phyloP scores from a whole-genome alignment of 805 yeast genomes.

The Spathaspora hagerdaliae region DNA sequence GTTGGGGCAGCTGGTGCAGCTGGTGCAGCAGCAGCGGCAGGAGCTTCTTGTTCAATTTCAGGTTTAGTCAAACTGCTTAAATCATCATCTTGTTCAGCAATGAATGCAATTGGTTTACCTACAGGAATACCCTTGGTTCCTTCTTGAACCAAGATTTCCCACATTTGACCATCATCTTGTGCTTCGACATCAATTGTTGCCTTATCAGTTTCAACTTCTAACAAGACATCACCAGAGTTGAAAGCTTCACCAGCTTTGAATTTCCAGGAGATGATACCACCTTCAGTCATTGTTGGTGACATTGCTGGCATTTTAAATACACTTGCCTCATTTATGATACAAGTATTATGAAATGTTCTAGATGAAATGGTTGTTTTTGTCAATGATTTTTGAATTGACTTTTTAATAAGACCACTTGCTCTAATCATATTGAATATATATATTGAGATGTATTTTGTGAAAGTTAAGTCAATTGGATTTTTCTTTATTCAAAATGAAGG shows the following conservation, averaged over 20 bases:
- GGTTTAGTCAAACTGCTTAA: conserved; percentile 61
- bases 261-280: conserved; percentile 90
- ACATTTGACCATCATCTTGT: conserved; percentile 86
- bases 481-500: too few species aligned
- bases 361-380: not conserved
- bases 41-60: conserved; percentile 25
- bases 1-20: conserved; percentile 10
- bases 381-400: not conserved
- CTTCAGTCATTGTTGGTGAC: conserved; percentile 98
- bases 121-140: conserved; percentile 83
- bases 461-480: not conserved
- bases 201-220: conserved; percentile 85
- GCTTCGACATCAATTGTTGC: conserved; percentile 84
- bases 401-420: not conserved
- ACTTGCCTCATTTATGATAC: conserved; percentile 28
- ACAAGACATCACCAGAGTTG: conserved; percentile 74
- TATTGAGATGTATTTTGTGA: not conserved
- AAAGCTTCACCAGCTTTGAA: conserved; percentile 66
- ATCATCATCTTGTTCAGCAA: conserved; percentile 89
- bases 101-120: conserved; percentile 83
- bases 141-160: conserved; percentile 63
- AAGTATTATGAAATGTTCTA: conserved; percentile 5
- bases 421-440: not conserved
- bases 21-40: conserved; percentile 15
- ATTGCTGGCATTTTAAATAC: conserved; percentile 92